Evolutionary conservation across 495 filamentous ascomycete species (phyloP).

Genomic region (Choiromyces venosus): DNA sequence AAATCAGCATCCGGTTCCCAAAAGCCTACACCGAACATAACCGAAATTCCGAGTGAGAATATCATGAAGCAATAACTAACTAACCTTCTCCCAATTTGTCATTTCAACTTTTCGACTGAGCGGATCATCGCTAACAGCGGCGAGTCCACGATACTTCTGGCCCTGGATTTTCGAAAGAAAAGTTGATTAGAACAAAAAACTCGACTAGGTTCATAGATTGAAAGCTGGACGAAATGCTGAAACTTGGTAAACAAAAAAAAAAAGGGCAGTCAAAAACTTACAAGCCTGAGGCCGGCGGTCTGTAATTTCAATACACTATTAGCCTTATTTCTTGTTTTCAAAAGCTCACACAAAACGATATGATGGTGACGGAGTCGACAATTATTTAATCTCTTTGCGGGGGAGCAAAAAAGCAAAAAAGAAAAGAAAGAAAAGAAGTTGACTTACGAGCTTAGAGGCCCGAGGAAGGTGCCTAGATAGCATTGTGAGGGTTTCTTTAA

Average conservation of each 20-base stretch:
- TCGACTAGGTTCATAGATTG: conserved; percentile 4
- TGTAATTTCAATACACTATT: conserved; percentile 10
- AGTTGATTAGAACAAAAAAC: conserved; percentile 38
- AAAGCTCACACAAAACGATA: not conserved
- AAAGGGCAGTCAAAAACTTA: conserved; percentile 28
- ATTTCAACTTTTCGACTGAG: conserved; percentile 76
- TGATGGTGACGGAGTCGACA: not conserved
- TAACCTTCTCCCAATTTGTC: conserved; percentile 66
- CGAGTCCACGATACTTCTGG: conserved; percentile 53
- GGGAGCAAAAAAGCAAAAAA: conserved; percentile 4
- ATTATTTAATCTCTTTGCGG: not conserved
- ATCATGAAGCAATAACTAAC: conserved; percentile 16
- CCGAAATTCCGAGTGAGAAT: conserved; percentile 21
- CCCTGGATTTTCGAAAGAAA: conserved; percentile 43
- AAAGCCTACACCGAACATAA: conserved; percentile 24
- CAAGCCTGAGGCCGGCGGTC: conserved; percentile 29
- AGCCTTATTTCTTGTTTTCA: conserved; percentile 13
- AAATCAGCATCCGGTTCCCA: conserved; percentile 6
- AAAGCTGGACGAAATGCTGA: not conserved
- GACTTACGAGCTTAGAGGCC: conserved; percentile 50
- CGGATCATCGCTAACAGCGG: conserved; percentile 58
- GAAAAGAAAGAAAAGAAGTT: conserved; percentile 33
- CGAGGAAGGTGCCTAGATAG: conserved; percentile 49
- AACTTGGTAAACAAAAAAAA: conserved; percentile 14
- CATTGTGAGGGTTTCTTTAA: conserved; percentile 35